Percentiles rank a stretch among this genome's conserved stretches.
Evolutionary conservation across 2,329 filamentous ascomycete species (phyloP).

Genomic region (Curvularia lunata): DNA sequence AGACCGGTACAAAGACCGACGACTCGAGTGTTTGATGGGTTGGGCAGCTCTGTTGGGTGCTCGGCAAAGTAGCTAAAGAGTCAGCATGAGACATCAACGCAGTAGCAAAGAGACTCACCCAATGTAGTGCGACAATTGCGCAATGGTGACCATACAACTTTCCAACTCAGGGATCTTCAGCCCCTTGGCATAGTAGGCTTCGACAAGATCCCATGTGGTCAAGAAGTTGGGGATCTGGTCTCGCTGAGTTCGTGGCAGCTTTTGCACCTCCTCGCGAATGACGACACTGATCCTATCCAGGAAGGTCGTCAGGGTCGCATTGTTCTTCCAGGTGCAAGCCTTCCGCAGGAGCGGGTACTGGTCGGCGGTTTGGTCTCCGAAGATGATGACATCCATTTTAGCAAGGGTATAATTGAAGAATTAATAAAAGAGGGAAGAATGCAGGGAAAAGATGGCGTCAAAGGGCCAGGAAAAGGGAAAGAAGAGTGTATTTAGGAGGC

Average conservation of each 20-base stretch:
- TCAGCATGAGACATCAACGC: conserved; percentile 32
- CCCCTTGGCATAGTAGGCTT: conserved; percentile 65
- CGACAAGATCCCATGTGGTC: conserved; percentile 68
- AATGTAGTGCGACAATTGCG: conserved; percentile 72
- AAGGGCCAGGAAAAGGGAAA: conserved; percentile 10
- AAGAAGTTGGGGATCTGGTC: conserved; percentile 67
- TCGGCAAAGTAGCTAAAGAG: conserved; percentile 53
- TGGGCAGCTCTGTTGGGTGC: conserved; percentile 61
- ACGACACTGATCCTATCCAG: conserved; percentile 64
- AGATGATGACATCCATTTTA: conserved; percentile 63
- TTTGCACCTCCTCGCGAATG: conserved; percentile 65
- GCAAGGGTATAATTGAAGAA: conserved; percentile 34
- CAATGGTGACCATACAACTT: conserved; percentile 67
- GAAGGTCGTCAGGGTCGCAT: conserved; percentile 67
- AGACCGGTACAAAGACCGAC: conserved; percentile 73
- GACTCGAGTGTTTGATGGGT: conserved; percentile 58
- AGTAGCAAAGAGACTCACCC: conserved; percentile 58
- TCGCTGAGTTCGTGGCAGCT: conserved; percentile 63
- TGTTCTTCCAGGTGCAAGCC: conserved; percentile 56
- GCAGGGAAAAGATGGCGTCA: conserved; percentile 12
- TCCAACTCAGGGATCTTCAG: conserved; percentile 68
- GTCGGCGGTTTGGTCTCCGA: conserved; percentile 74
- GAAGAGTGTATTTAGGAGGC: conserved; percentile 9
- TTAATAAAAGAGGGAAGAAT: conserved; percentile 18
- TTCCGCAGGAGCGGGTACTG: conserved; percentile 66